Conservation (phyloP, 2,329 filamentous ascomycete genomes). For the Celoporthe dispersa region DNA sequence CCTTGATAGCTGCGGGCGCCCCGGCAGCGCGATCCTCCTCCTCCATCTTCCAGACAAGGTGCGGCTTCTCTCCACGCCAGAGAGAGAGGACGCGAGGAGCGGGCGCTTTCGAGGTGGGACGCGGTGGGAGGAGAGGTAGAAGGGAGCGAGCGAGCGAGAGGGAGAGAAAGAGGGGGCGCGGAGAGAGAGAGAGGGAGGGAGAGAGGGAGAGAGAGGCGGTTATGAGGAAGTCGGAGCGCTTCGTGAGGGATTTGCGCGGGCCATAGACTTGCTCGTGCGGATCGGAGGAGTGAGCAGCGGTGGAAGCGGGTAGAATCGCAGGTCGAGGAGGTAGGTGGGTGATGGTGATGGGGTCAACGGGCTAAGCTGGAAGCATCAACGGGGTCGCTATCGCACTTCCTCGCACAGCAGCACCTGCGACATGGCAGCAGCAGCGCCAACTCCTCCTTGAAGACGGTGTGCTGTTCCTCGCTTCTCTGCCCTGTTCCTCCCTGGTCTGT, state of each 20-base stretch:
- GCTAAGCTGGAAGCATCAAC: slow-evolving; percentile 22
- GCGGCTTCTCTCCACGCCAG: slow-evolving; percentile 7
- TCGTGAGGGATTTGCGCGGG: slow-evolving; percentile 17
- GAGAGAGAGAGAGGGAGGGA: too few relatives aligned
- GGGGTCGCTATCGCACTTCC: slow-evolving; percentile 29
- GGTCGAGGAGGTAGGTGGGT: slow-evolving; percentile 10
- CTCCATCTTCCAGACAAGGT: slow-evolving; percentile 34
- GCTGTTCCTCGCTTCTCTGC: background rate
- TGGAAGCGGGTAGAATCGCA: background rate
- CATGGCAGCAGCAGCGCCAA: slow-evolving; percentile 28
- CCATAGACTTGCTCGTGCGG: slow-evolving; percentile 23
- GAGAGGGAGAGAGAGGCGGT: slow-evolving; percentile 15
- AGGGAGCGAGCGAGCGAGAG: background rate
- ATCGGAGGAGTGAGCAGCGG: slow-evolving; percentile 10
- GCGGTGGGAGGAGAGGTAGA: background rate
- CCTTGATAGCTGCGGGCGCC: slow-evolving; percentile 41
- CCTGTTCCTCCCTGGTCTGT: background rate
- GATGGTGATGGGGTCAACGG: slow-evolving; percentile 17
- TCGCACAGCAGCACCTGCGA: slow-evolving; percentile 26
- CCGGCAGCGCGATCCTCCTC: slow-evolving; percentile 35
- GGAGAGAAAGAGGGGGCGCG: background rate
- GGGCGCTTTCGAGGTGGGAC: background rate
- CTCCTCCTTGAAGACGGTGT: background rate
- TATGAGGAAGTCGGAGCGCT: slow-evolving; percentile 7
- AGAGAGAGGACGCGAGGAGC: background rate